These are phyloP conservation scores for Clonostachys rhizophaga DNA, from an alignment of 2,329 filamentous ascomycete genomes.

Conservation along the genomic window DNA sequence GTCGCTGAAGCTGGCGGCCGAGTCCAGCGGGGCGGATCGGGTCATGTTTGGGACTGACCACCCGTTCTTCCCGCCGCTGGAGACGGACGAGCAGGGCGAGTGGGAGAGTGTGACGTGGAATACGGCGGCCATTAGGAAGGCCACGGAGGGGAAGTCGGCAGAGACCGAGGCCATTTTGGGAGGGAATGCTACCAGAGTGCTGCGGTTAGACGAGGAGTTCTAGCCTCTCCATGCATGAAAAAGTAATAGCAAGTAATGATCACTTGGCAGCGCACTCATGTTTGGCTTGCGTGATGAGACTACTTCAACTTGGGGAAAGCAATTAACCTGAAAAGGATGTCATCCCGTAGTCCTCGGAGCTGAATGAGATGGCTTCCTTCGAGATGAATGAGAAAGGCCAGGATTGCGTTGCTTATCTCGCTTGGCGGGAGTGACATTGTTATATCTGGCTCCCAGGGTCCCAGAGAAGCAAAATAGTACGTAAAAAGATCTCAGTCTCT, in stretches of 20 bases:
- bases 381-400: too few species aligned
- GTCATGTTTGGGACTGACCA: conserved; percentile 81
- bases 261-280: not conserved
- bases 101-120: conserved; percentile 64
- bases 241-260: not conserved
- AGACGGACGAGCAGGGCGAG: conserved; percentile 53
- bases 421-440: too few species aligned
- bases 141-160: conserved; percentile 36
- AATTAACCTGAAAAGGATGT: too few species aligned
- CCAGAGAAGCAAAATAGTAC: too few species aligned
- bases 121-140: conserved; percentile 44
- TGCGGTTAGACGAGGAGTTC: conserved; percentile 23
- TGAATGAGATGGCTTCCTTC: too few species aligned
- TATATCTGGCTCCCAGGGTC: too few species aligned
- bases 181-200: conserved; percentile 50
- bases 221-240: not conserved
- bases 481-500: too few species aligned
- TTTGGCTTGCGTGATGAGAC: too few species aligned
- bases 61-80: conserved; percentile 78
- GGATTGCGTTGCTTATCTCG: too few species aligned
- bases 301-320: too few species aligned
- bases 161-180: conserved; percentile 52
- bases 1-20: conserved; percentile 65
- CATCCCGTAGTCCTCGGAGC: too few species aligned
- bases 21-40: conserved; percentile 62